phyloP scores from a whole-genome alignment of 345 rosid genomes.

The Linum trigynum region DNA sequence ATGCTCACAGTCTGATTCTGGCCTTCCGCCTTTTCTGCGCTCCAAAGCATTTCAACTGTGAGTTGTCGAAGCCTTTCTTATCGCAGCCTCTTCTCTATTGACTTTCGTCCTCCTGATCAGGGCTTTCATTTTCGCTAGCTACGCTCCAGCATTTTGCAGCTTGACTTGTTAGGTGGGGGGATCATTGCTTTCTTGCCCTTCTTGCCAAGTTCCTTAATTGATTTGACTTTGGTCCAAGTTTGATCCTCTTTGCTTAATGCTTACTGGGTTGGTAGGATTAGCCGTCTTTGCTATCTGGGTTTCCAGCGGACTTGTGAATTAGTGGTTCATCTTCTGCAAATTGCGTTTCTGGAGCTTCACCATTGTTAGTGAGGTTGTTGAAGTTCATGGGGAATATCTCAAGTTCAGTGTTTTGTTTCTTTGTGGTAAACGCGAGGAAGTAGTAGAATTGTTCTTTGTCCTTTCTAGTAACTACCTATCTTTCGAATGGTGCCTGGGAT shows the following conservation, averaged over 20 bases:
- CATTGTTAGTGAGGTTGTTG: neutral
- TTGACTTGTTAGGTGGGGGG: too few species aligned
- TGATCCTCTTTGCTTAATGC: neutral
- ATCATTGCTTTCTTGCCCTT: neutral
- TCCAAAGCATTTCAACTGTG: neutral
- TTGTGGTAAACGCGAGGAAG: neutral
- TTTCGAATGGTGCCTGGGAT: slow-evolving; percentile 33
- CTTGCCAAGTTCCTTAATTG: neutral
- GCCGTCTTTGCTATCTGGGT: neutral
- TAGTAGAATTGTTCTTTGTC: neutral
- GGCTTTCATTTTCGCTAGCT: neutral
- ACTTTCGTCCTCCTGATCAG: neutral
- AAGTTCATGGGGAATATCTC: slow-evolving; percentile 4
- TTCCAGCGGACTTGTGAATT: neutral
- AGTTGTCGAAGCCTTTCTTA: neutral
- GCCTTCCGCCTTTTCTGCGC: neutral
- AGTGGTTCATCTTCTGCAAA: neutral
- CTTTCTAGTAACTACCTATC: neutral
- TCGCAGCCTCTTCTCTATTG: too few species aligned
- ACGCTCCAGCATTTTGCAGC: neutral
- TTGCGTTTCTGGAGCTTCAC: too few species aligned
- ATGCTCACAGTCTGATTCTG: neutral
- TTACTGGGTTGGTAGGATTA: neutral
- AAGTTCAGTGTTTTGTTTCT: neutral
- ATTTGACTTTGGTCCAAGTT: neutral